Evolutionary conservation across 345 rosid genomes (phyloP).

Genomic region (Citrus glauca): DNA sequence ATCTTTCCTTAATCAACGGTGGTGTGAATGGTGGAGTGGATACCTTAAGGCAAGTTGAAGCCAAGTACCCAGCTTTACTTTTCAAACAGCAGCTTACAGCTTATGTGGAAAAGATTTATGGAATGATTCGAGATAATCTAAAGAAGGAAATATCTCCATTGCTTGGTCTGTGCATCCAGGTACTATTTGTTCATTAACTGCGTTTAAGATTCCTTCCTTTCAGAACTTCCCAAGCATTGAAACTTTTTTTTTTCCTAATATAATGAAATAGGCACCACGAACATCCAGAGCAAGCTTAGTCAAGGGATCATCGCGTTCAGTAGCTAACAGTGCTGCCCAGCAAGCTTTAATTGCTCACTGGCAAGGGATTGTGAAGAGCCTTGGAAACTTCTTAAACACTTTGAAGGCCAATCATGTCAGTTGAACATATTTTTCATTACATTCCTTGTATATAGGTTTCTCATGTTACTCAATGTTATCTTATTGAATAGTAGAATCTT

Average conservation of each 20-base stretch:
- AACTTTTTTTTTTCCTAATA: not conserved
- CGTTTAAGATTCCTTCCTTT: not conserved
- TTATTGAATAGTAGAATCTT: not conserved
- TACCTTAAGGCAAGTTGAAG: constrained; percentile 83
- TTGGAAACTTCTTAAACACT: constrained; percentile 77
- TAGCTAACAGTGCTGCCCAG: constrained; percentile 75
- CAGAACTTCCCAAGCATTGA: not conserved
- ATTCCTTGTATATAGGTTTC: not conserved
- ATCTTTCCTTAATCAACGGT: constrained; percentile 63
- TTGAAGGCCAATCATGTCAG: constrained; percentile 73
- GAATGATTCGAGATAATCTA: constrained; percentile 93
- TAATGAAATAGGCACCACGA: constrained; percentile 78
- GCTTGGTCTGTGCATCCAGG: constrained; percentile 98
- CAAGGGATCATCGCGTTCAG: constrained; percentile 80
- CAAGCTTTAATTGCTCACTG: constrained; percentile 92
- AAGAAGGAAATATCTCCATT: constrained; percentile 96
- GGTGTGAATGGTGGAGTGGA: constrained; percentile 58
- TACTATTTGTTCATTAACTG: constrained; percentile 18
- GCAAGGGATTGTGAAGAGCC: constrained; percentile 97
- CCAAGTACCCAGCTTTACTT: constrained; percentile 94
- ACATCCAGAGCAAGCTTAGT: constrained; percentile 96
- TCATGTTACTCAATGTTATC: not conserved
- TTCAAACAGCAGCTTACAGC: constrained; percentile 98
- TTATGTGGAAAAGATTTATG: constrained; percentile 92
- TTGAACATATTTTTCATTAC: not conserved